phyloP scores from a whole-genome alignment of 1,284 basidiomycete species.

The Puccinia triticina region DNA sequence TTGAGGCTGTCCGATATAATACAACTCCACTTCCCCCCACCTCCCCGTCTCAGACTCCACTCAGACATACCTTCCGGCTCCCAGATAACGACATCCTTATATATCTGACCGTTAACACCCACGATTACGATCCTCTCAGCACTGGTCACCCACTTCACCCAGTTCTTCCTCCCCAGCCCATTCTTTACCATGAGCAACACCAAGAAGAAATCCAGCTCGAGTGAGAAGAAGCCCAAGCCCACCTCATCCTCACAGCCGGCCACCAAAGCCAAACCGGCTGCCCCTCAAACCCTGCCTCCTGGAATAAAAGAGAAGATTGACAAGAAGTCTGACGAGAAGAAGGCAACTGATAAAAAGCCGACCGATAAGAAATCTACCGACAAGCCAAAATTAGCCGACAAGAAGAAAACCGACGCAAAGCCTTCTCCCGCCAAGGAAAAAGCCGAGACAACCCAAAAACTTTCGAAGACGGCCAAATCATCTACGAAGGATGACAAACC shows the following conservation, averaged over 20 bases:
- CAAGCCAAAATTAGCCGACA: background rate
- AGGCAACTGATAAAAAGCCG: conserved; percentile 17
- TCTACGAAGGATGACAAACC: background rate
- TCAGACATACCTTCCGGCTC: too few relatives aligned
- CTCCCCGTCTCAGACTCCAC: too few relatives aligned
- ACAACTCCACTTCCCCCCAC: too few relatives aligned
- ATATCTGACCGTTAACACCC: too few relatives aligned
- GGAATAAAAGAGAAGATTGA: conserved; percentile 31
- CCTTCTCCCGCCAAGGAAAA: conserved; percentile 4
- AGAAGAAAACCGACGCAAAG: conserved; percentile 4
- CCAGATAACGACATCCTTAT: too few relatives aligned
- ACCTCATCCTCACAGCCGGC: conserved; percentile 43
- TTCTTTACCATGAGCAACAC: conserved; percentile 16
- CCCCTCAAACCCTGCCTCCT: conserved; percentile 34
- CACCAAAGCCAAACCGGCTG: conserved; percentile 27
- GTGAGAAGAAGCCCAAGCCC: conserved; percentile 31
- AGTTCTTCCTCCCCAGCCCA: background rate
- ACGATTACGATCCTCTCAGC: background rate
- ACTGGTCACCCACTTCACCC: background rate
- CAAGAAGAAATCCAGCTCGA: conserved; percentile 19
- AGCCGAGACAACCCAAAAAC: too few relatives aligned
- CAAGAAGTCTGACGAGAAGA: conserved; percentile 28
- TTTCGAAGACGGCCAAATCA: background rate
- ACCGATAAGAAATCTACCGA: conserved; percentile 31
- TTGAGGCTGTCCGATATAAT: too few relatives aligned